Evolutionary conservation across 805 yeast genomes (phyloP), one percentile per base, ranked within the genome.

Genomic region (Candida chilensis): DNA sequence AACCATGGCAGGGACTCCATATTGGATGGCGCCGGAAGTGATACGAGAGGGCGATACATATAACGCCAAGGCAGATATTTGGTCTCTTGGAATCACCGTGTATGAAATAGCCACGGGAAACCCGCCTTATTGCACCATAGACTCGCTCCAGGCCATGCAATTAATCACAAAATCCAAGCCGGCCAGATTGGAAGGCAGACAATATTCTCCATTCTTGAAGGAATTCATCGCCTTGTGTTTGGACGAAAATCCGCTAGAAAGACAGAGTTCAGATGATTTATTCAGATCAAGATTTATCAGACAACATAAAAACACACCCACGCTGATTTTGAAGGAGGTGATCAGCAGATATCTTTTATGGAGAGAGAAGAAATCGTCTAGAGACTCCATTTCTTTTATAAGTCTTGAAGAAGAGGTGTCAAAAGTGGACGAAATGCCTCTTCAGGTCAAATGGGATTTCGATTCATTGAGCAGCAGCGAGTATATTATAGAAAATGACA

Each of bases 21-120:
- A 87, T 50, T 92, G 98, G 98, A 92, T 92, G 98, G 96, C 98
- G 0, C 98, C 98, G 0, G 98, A 90, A 52, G 98, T 90, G 19
- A 90, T 90, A 24, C 71, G 84, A 58, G 96, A 90, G 52, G 94
- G 94, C 24, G 82, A 80, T 11, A 70, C 79, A 6, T 83, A 92
- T 62, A 95, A 84, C 51, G 72, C 79, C 27, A 88, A 80, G 54
- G 98, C 95, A 1, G 99, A 92, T 53, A 84, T 92, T 5, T 92
- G 99, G 99, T 88, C 97, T 0, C 54, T 90, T 28, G 99, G 99
- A 11, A 85, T 92, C 37, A 90, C 98, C 0, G 65, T 87, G 6
- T 92, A 78, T 56, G 99, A 92, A 54, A 79, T 90, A 39, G 94
- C 95, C 7, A 88, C 97, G 0, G 97, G 98, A 0, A 86, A 85